A percentile compares a stretch with the other conserved stretches of the same genome.
Conservation (phyloP, 352 stramenopile genomes). For the Vaucheria bursata region DNA sequence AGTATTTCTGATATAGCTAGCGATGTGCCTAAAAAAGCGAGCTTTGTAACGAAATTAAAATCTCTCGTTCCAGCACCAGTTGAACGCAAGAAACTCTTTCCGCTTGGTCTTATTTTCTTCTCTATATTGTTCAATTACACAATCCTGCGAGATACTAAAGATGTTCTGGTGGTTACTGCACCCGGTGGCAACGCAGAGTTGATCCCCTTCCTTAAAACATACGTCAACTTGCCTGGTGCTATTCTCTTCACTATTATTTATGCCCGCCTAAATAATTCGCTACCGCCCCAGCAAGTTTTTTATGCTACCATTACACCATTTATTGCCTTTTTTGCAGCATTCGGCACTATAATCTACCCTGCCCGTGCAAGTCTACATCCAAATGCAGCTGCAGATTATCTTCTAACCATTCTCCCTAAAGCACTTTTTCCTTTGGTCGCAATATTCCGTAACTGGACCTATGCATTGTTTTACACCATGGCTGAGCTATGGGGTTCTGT, state of each 20-base stretch:
- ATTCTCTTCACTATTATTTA: slow-evolving; percentile 60
- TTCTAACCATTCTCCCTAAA: slow-evolving; percentile 37
- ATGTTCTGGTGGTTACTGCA: slow-evolving; percentile 67
- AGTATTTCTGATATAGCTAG: too few species aligned
- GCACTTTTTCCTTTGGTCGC: slow-evolving; percentile 51
- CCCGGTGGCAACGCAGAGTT: slow-evolving; percentile 65
- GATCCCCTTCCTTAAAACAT: slow-evolving; percentile 73
- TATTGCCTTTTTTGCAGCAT: slow-evolving; percentile 47
- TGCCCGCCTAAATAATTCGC: slow-evolving; percentile 23
- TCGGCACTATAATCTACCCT: slow-evolving; percentile 46
- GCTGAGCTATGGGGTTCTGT: slow-evolving; percentile 67
- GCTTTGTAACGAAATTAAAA: slow-evolving; percentile 51
- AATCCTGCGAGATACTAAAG: slow-evolving; percentile 62
- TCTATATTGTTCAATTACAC: slow-evolving; percentile 56
- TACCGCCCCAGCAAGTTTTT: slow-evolving; percentile 36
- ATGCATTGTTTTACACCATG: slow-evolving; percentile 68
- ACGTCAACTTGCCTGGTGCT: slow-evolving; percentile 58
- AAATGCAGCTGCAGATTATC: slow-evolving; percentile 54
- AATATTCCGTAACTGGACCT: slow-evolving; percentile 72
- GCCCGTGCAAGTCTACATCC: slow-evolving; percentile 54
- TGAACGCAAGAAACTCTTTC: slow-evolving; percentile 68
- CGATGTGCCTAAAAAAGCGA: too few species aligned
- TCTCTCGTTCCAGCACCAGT: slow-evolving; percentile 54
- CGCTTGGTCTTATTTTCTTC: slow-evolving; percentile 71
- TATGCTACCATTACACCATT: slow-evolving; percentile 30